Evolutionary conservation across 371 early-diverging fungal species (phyloP), one percentile per base, ranked within the genome.

Genomic region (Rhizopus sp.): DNA sequence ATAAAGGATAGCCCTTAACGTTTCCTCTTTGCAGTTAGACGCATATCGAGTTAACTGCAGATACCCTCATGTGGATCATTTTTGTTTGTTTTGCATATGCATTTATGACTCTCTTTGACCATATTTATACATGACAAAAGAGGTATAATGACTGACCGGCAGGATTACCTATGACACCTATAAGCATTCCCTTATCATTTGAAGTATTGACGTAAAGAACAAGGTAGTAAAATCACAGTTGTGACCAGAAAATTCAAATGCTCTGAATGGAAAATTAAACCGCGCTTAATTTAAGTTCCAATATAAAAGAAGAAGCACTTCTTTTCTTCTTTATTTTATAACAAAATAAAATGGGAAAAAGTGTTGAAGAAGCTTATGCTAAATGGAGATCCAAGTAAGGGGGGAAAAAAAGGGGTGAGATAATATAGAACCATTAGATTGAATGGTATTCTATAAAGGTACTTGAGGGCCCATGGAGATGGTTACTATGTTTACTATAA

Each of bases 401-500:
- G 7, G 16, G 31, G 29, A 29, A 30, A 51, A 50, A 16, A 38
- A 23, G 40, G 17, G 31, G 6, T 41, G 47, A 38, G 23, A 13
- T 23, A 23, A 23, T 23, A 34, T 7, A 32, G 17, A 9, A 42
- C 10, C 5, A 6, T 31, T n/a, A 48, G 7, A 9, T 9, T 37
- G 4, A 48, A n/a, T 17, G 13, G 5, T 33, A 33, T 13, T 9
- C 2, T 5, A 15, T 16, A n/a, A 53, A 80, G 77, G 46, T 80
- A 80, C 38, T 56, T 80, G 48, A 64, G 80, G 38, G 37, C 72
- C 9, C 77, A 77, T 56, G 66, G 63, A 9, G 77, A 75, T 50
- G 75, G 75, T 2, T 59, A 55, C 31, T 80, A 77, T 50, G 55
- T 80, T 30, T 80, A 73, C 54, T 80, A 80, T 51, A 80, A 80